phyloP scores from a whole-genome alignment of 2,329 filamentous ascomycete species.

The Fusarium camptoceras region DNA sequence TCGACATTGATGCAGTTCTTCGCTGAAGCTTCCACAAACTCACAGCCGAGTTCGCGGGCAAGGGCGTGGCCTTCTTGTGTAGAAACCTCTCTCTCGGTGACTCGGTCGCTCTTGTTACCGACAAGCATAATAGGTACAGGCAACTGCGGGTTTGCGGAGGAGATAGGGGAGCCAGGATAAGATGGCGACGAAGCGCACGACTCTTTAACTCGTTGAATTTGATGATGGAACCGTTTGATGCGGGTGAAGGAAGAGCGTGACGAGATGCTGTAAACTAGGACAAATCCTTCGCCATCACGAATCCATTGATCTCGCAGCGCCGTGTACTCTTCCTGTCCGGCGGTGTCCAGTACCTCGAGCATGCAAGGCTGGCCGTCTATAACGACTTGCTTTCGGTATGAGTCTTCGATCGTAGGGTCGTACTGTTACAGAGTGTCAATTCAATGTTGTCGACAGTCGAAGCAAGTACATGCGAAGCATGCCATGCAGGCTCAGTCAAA shows the following conservation, averaged over 20 bases:
- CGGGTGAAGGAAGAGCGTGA: conserved; percentile 94
- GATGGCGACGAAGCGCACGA: conserved; percentile 81
- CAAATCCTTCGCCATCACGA: conserved; percentile 95
- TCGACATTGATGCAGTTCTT: conserved; percentile 99
- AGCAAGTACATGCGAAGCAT: conserved; percentile 4
- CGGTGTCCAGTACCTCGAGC: conserved; percentile 97
- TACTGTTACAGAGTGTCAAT: conserved; percentile 65
- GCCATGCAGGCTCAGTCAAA: conserved; percentile 34
- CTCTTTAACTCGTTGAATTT: conserved; percentile 97
- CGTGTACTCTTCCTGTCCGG: conserved; percentile 98
- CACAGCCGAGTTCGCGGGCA: conserved; percentile 91
- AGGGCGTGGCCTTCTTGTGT: conserved; percentile 95
- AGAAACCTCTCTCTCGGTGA: conserved; percentile 94
- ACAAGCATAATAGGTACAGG: conserved; percentile 97
- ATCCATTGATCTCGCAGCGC: conserved; percentile 98
- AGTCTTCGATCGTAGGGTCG: conserved; percentile 89
- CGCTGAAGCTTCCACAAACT: conserved; percentile 96
- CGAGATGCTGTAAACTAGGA: conserved; percentile 98
- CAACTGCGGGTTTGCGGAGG: conserved; percentile 68
- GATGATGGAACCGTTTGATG: conserved; percentile 95
- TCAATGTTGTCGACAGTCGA: background rate
- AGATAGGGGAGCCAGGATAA: conserved; percentile 79
- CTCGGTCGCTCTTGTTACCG: conserved; percentile 97
- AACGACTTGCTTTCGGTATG: conserved; percentile 88
- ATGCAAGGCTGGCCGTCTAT: conserved; percentile 97